Evolutionary conservation across 768 basidiomycete species (phyloP).

Genomic region (Tricholomella constricta): DNA sequence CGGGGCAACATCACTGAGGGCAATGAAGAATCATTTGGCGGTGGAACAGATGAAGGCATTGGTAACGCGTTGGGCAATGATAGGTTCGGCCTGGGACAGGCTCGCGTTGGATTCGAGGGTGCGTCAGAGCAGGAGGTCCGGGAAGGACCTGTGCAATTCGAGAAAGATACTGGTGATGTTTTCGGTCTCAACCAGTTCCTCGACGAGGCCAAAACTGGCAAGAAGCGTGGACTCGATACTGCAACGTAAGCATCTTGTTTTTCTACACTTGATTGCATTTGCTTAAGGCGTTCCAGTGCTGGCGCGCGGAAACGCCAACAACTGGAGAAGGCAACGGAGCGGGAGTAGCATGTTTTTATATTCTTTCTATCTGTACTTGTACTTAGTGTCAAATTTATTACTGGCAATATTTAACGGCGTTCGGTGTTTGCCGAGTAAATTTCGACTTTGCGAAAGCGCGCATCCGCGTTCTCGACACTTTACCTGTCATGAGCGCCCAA

Average conservation of each 20-base stretch:
- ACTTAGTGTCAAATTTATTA: background rate
- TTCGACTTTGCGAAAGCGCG: constrained; percentile 2
- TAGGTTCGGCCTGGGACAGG: constrained; percentile 87
- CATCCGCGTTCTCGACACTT: constrained; percentile 24
- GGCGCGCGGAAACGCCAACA: constrained; percentile 71
- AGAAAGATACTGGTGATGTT: constrained; percentile 96
- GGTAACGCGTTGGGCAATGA: constrained; percentile 89
- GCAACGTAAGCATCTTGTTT: constrained; percentile 53
- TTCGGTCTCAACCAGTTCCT: constrained; percentile 97
- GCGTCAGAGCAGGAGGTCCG: constrained; percentile 81
- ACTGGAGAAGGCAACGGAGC: constrained; percentile 57
- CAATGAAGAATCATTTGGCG: constrained; percentile 91
- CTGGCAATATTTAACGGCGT: background rate
- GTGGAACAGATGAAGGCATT: constrained; percentile 95
- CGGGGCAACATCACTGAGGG: constrained; percentile 82
- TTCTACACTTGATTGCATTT: background rate
- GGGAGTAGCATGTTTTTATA: constrained; percentile 28
- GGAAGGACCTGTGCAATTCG: constrained; percentile 97
- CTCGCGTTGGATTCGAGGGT: constrained; percentile 88
- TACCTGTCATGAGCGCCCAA: constrained; percentile 24
- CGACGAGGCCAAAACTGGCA: constrained; percentile 95
- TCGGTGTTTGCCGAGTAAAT: constrained; percentile 19
- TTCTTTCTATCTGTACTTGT: constrained; percentile 8
- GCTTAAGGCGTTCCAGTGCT: constrained; percentile 35
- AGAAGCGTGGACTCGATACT: constrained; percentile 84